Percentiles rank a stretch among this genome's conserved stretches.
Conservation (phyloP, 2,329 filamentous ascomycete species). For the Claviceps sp. region DNA sequence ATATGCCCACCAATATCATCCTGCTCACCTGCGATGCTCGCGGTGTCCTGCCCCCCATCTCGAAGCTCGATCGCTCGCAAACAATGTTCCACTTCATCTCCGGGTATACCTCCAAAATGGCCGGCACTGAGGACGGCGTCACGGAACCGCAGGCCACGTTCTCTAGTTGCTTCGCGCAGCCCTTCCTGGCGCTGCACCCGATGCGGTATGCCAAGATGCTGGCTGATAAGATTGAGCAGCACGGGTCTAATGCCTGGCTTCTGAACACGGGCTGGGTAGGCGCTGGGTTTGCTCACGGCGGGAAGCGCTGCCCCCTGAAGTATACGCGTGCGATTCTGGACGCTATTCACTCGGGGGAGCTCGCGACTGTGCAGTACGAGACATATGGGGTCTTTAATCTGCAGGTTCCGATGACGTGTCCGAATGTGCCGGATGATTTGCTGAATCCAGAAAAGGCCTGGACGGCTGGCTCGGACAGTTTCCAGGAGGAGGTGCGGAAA, state of each 20-base stretch:
- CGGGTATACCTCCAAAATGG: conserved; percentile 99
- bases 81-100: conserved; percentile 99
- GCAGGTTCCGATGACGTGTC: conserved; percentile 82
- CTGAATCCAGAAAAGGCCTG: conserved; percentile 91
- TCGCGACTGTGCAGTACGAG: conserved; percentile 87
- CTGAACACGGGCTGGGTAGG: conserved; percentile 98
- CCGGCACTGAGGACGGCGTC: conserved; percentile 92
- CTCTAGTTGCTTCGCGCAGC: conserved; percentile 98
- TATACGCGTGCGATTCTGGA: conserved; percentile 98
- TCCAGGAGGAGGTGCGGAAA: conserved; percentile 80
- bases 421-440: conserved; percentile 77
- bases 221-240: conserved; percentile 89
- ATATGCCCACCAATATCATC: conserved; percentile 93
- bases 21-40: conserved; percentile 96
- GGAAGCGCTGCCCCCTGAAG: conserved; percentile 94
- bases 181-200: conserved; percentile 95
- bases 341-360: conserved; percentile 92
- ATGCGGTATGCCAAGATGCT: conserved; percentile 99
- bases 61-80: conserved; percentile 85
- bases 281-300: conserved; percentile 77
- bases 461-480: conserved; percentile 70
- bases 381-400: conserved; percentile 96
- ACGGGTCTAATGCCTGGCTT: conserved; percentile 95
- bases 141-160: conserved; percentile 97
- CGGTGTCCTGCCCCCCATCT: conserved; percentile 93